Evolutionary conservation across 495 filamentous ascomycete species (phyloP), one percentile per base, ranked within the genome.

Genomic region (Bryoglossum gracile): DNA sequence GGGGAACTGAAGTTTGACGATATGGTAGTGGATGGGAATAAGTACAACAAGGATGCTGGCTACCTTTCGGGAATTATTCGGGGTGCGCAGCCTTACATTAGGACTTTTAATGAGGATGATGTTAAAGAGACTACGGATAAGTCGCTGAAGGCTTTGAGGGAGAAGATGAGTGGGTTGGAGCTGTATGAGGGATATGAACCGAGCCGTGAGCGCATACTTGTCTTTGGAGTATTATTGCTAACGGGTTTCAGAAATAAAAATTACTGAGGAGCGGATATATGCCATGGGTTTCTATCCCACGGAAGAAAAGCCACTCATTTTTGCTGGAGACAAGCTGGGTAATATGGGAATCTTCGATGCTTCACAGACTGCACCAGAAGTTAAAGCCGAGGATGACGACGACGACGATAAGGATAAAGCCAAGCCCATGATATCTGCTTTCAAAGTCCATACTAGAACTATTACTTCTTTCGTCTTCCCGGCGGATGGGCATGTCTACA

Each of bases 291-390:
- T 98, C 53, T 92, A 98, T 58, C 92, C 94, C 0, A 87, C 82
- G 0, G 68, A 76, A 43, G 78, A 87, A 8, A 97, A 97, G 55
- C 80, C 87, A 0, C 71, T 97, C 4, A 76, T 98, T n/a, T 94
- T 97, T 56, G 94, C 91, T 1, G 89, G 89, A 39, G 92, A 98
- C 61, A 97, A 98, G 63, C 76, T 94, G 62, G 92, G 92, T 18
- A 88, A 89, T 45, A 74, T 98, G 24, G 94, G 94, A 5, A 77
- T 98, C n/a, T 86, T 95, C 40, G 89, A 97, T 58, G 88, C 81
- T 1, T 92, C 89, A 0, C 88, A 94, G 54, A 75, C 78, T 18
- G 69, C 68, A 2, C 67, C 75, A 23, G 58, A 70, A 19, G 49
- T 67, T 21, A 60, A 71, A 40, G 65, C 67, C 36, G 71, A 76